Evolutionary conservation across 352 stramenopile species (phyloP), one percentile per base, ranked within the genome.

Genomic region (Phytophthora melonis): DNA sequence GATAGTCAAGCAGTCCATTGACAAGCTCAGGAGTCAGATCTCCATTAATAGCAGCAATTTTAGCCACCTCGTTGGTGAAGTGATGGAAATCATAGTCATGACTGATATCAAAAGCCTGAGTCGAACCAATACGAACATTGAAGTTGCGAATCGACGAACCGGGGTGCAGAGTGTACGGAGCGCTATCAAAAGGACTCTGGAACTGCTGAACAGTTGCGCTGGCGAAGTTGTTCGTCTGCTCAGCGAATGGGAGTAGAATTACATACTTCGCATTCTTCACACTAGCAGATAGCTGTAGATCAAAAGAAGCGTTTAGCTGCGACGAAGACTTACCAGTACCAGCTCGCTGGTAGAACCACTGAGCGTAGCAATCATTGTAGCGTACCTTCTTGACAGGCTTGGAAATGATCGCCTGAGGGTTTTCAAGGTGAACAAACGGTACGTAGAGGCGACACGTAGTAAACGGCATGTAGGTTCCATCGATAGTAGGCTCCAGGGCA

Each of bases 1-100:
- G 55, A 19, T 72, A 68, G 45, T 80, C 56, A 41, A 80, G 63
- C 5, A 77, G 63, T 57, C 72, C 67, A 58, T 79, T 79, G 2
- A 9, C n/a, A 1, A 79, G 54, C 43, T 72, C 39, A 47, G 69
- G 66, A 9, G 63, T 69, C 1, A 72, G 52, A 61, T 62, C 55
- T 58, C 72, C 72, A 59, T 79, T 79, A 18, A 79, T 72, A 14
- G 66, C 39, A 50, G 21, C 14, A 6, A 79, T 27, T 39, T 79
- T 79, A 13, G 45, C 34, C 0, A 75, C 59, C 36, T 79, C 72
- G 58, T 75, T 63, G 1, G 14, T 13, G 14, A 68, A 79, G 4
- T 47, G 19, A 30, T 68, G 30, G 53, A 56, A 75, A n/a, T 75
- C 72, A 21, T 72, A 79, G 30, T 79, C 72, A 52, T 66, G 30